Evolutionary conservation across 345 rosid species (phyloP).

Genomic region (Hypericum perforatum): DNA sequence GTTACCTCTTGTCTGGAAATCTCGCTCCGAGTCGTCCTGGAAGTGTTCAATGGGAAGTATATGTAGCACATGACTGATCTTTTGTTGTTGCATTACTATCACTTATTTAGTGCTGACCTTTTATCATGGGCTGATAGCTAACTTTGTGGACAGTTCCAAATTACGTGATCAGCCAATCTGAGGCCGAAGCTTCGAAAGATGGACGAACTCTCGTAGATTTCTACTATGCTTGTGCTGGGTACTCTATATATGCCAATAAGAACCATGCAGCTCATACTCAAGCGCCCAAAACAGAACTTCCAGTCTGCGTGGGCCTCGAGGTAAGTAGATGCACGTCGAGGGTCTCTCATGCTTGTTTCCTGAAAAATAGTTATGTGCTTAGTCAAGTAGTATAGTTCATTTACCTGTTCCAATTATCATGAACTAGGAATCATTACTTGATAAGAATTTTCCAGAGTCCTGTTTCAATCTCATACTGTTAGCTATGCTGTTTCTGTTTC

Average conservation of each 20-base stretch:
- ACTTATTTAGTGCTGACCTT: not conserved
- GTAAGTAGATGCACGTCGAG: slow-evolving; percentile 18
- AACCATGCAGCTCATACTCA: slow-evolving; percentile 29
- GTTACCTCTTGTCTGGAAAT: no score
- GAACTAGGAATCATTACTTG: no score
- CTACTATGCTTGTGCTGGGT: slow-evolving; percentile 60
- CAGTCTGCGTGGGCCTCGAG: slow-evolving; percentile 56
- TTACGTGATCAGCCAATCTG: slow-evolving; percentile 32
- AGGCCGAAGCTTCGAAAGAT: slow-evolving; percentile 39
- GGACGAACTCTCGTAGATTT: slow-evolving; percentile 31
- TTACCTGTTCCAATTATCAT: no score
- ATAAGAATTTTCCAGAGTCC: no score
- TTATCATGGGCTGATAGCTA: slow-evolving; percentile 1
- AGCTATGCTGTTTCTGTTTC: no score
- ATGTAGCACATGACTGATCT: no score
- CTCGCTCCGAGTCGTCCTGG: no score
- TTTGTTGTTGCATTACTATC: not conserved
- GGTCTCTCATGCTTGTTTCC: not conserved
- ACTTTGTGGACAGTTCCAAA: slow-evolving; percentile 33
- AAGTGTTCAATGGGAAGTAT: no score
- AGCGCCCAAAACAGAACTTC: slow-evolving; percentile 32
- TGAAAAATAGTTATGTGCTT: no score
- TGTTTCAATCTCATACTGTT: no score
- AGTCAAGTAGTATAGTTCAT: no score
- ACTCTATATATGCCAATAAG: slow-evolving; percentile 36